Conservation (phyloP, 139 green algal species). For the Choricystis sp. region DNA sequence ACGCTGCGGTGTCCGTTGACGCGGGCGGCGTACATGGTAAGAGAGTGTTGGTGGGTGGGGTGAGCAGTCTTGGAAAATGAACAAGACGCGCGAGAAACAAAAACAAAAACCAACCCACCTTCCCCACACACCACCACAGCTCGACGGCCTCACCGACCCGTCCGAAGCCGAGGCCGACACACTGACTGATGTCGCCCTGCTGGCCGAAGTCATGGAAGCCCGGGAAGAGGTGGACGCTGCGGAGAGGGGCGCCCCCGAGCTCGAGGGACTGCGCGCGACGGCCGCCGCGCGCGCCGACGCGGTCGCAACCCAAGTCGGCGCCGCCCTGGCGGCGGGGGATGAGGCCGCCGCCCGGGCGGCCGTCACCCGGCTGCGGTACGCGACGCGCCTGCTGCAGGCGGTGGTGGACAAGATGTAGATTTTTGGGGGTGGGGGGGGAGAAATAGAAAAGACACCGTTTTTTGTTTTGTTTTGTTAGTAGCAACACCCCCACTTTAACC, state of each 20-base stretch:
- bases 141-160: not conserved
- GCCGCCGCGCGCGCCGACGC: slow-evolving; percentile 9
- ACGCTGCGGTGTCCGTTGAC: not conserved
- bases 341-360: slow-evolving; percentile 13
- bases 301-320: slow-evolving; percentile 13
- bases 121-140: not conserved
- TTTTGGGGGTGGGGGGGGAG: too few relatives aligned
- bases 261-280: slow-evolving; percentile 21
- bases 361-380: slow-evolving; percentile 37
- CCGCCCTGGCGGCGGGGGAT: slow-evolving; percentile 21
- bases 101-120: too few relatives aligned
- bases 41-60: too few relatives aligned
- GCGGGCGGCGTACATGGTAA: not conserved
- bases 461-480: not conserved
- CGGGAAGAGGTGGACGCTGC: slow-evolving; percentile 45
- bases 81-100: too few relatives aligned
- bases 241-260: slow-evolving; percentile 11
- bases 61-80: too few relatives aligned
- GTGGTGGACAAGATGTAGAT: slow-evolving; percentile 33
- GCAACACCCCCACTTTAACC: not conserved
- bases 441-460: not conserved
- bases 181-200: slow-evolving; percentile 38
- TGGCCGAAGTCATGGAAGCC: slow-evolving; percentile 56
- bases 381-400: slow-evolving; percentile 34
- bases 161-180: slow-evolving; percentile 18